Evolutionary conservation across 352 stramenopile species (phyloP).

Genomic region (Phytophthora crassamura): DNA sequence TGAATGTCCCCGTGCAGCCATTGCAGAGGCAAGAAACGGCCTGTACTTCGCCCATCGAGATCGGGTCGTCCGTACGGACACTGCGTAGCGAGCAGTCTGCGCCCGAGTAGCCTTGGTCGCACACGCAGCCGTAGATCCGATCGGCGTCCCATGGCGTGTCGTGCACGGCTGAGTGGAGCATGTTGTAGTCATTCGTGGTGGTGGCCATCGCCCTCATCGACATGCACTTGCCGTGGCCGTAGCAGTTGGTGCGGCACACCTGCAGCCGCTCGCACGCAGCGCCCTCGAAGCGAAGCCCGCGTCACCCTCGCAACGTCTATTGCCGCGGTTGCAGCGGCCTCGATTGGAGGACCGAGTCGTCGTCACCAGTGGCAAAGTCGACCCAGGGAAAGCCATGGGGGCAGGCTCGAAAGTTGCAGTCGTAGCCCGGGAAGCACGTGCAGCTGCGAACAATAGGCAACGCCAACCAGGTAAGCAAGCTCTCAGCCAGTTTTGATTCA

Average conservation of each 20-base stretch:
- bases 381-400: slow-evolving; percentile 69
- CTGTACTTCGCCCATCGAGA: slow-evolving; percentile 85
- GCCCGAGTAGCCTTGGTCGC: slow-evolving; percentile 90
- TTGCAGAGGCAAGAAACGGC: slow-evolving; percentile 69
- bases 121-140: slow-evolving; percentile 87
- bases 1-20: slow-evolving; percentile 70
- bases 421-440: slow-evolving; percentile 81
- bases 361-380: slow-evolving; percentile 52
- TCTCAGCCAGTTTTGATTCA: background rate
- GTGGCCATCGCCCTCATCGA: slow-evolving; percentile 68
- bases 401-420: slow-evolving; percentile 86
- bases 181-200: slow-evolving; percentile 67
- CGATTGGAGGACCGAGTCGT: slow-evolving; percentile 62
- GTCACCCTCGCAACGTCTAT: slow-evolving; percentile 84
- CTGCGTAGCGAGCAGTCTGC: slow-evolving; percentile 84
- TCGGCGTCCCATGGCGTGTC: slow-evolving; percentile 84
- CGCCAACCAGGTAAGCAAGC: background rate
- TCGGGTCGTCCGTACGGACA: slow-evolving; percentile 91
- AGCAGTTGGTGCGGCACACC: slow-evolving; percentile 88
- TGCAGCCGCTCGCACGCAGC: slow-evolving; percentile 65
- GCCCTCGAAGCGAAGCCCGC: slow-evolving; percentile 71
- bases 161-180: slow-evolving; percentile 66
- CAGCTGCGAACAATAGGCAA: slow-evolving; percentile 54
- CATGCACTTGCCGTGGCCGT: slow-evolving; percentile 89
- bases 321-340: slow-evolving; percentile 79